phyloP scores from a whole-genome alignment of 371 early-diverging fungal species.

The Mucor sp. region DNA sequence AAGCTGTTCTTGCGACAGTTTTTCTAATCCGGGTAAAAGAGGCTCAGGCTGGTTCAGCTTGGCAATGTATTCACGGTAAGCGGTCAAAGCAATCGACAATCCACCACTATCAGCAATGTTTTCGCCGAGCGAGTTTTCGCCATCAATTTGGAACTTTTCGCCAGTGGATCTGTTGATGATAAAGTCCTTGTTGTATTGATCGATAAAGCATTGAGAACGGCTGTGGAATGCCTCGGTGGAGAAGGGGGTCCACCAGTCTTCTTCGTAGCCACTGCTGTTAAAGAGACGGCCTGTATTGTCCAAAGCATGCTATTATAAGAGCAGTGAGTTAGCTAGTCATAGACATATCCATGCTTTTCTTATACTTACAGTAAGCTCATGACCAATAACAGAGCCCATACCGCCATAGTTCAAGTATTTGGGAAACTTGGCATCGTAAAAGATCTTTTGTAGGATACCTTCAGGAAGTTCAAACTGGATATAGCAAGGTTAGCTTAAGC shows the following conservation, averaged over 20 bases:
- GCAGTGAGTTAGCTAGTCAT: background rate
- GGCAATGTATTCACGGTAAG: constrained; percentile 10
- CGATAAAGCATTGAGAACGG: constrained; percentile 59
- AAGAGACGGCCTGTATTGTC: constrained; percentile 53
- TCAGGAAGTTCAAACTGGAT: constrained; percentile 55
- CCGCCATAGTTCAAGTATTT: constrained; percentile 60
- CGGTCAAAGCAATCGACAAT: constrained; percentile 32
- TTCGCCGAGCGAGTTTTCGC: constrained; percentile 63
- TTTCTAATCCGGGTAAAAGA: constrained; percentile 48
- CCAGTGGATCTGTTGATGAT: constrained; percentile 22
- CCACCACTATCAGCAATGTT: constrained; percentile 82
- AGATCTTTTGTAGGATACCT: constrained; percentile 53
- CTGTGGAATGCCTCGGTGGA: constrained; percentile 48
- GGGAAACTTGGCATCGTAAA: constrained; percentile 38
- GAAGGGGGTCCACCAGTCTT: constrained; percentile 65
- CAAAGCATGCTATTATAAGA: constrained; percentile 37
- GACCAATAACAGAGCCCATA: constrained; percentile 57
- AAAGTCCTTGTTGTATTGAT: constrained; percentile 59
- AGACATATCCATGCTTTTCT: no score
- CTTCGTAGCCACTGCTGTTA: constrained; percentile 37
- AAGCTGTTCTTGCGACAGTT: constrained; percentile 39
- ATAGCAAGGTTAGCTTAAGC: background rate
- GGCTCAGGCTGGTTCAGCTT: background rate
- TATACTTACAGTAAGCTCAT: constrained; percentile 56
- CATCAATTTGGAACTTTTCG: constrained; percentile 41